These are phyloP conservation scores for Guyanaporus albipodus DNA, from an alignment of 768 basidiomycete genomes.

Conservation along the genomic window DNA sequence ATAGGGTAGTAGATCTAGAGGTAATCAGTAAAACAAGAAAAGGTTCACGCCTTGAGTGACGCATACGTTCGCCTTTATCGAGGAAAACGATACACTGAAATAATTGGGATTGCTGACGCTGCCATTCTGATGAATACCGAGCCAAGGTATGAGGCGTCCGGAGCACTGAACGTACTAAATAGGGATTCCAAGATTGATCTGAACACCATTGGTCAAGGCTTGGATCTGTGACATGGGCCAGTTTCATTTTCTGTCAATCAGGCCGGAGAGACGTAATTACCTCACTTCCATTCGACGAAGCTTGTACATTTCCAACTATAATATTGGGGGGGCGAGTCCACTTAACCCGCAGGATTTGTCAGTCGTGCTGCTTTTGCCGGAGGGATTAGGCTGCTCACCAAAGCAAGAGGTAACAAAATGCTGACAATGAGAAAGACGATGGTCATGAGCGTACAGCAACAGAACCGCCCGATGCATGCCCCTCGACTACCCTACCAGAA, in stretches of 20 bases:
- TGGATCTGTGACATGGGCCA: conserved; percentile 32
- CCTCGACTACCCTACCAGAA: conserved; percentile 51
- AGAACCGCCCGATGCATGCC: conserved; percentile 64
- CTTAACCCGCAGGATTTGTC: conserved; percentile 35
- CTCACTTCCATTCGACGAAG: conserved; percentile 38
- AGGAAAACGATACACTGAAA: conserved; percentile 63
- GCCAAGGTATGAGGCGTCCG: background rate
- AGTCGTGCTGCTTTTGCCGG: background rate
- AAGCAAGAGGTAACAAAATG: conserved; percentile 59
- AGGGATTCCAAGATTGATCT: conserved; percentile 58
- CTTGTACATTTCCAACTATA: conserved; percentile 46
- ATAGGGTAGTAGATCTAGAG: conserved; percentile 71
- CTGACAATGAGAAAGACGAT: conserved; percentile 59
- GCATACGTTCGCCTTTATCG: conserved; percentile 57
- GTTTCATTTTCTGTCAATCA: conserved; percentile 18
- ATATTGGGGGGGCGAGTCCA: conserved; percentile 77
- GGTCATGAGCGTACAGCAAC: conserved; percentile 71
- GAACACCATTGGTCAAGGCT: conserved; percentile 40
- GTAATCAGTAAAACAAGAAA: conserved; percentile 2
- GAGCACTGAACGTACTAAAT: conserved; percentile 49
- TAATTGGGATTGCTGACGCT: conserved; percentile 83
- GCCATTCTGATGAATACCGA: conserved; percentile 7
- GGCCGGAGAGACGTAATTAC: conserved; percentile 33
- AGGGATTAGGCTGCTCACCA: conserved; percentile 46
- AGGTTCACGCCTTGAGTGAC: background rate